These are phyloP conservation scores for Euphorbia peplus DNA, from an alignment of 345 rosid genomes.

Conservation along the genomic window DNA sequence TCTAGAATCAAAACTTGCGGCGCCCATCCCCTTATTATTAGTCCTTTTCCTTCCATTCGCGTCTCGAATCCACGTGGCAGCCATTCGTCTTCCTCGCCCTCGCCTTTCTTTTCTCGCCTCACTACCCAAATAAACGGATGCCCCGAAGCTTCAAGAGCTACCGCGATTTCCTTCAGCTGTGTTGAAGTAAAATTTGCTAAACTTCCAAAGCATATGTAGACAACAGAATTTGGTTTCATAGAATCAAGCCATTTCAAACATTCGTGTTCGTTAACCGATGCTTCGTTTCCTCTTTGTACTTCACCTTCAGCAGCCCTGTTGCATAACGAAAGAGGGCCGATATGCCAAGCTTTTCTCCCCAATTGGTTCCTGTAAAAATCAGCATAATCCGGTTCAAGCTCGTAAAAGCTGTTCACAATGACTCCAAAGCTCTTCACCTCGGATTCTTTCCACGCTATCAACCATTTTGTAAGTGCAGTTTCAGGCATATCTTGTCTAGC, in stretches of 20 bases:
- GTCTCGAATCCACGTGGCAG: background rate
- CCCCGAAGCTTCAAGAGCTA: too few species aligned
- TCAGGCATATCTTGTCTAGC: background rate
- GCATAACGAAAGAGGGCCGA: background rate
- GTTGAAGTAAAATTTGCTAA: too few species aligned
- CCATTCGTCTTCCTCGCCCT: background rate
- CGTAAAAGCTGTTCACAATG: background rate
- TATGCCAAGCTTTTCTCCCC: background rate
- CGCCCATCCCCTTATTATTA: background rate
- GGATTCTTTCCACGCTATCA: background rate
- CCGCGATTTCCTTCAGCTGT: too few species aligned
- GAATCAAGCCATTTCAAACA: background rate
- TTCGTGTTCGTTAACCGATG: background rate
- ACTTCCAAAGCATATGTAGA: background rate
- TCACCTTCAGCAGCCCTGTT: background rate
- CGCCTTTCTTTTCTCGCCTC: background rate
- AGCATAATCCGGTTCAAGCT: background rate
- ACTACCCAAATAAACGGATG: background rate
- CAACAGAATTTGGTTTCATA: background rate
- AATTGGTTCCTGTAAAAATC: background rate
- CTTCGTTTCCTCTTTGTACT: background rate
- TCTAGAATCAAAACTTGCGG: background rate
- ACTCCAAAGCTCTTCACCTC: background rate
- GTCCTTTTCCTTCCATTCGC: background rate
- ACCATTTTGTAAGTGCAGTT: background rate